Evolutionary conservation across 805 yeast species (phyloP), one percentile per base, ranked within the genome.

Genomic region (Candida insectorum): DNA sequence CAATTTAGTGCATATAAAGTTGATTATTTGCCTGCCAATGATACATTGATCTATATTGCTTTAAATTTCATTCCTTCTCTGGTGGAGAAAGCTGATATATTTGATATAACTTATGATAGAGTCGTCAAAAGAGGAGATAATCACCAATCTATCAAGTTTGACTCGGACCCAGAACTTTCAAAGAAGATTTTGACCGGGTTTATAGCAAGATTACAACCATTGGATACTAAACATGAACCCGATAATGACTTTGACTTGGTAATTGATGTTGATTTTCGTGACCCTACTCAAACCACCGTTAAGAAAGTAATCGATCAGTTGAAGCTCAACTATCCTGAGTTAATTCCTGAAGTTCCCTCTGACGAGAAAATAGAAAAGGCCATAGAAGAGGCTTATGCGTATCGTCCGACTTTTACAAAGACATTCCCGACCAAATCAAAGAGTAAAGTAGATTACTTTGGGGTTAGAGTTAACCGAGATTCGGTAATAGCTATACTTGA

Each of bases 71-170:
- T 73, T 0, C 47, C 47, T 5, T 22, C 33, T 8, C 32, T 40
- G 18, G 43, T 58, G 4, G 51, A 54, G n/a, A 48, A 57, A 10
- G 40, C 51, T 1, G 45, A 56, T 4, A 45, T 79, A 1, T 73
- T 77, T 72, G 45, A 63, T 2, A 39, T 78, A 0, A 85, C 96
- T 0, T 56, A 62, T 6, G 54, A 62, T 0, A 68, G 97, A 35
- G 82, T 91, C 0, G 30, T 66, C 5, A 50, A 52, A 2, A 71
- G 98, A 46, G 97, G 96, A 2, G 88, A 88, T 49, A 81, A 85
- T 43, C 98, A 93, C 54, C 96, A 85, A 54, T 77, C 89, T 2
- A 85, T 93, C 24, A 78, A 81, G 43, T 69, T 65, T 4, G 54
- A 49, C 0, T 68, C 72, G 35, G 77, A 80, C 7, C 63, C 64